Evolutionary conservation across 2,329 filamentous ascomycete species (phyloP).

Genomic region (Hirsutella rhossiliensis): DNA sequence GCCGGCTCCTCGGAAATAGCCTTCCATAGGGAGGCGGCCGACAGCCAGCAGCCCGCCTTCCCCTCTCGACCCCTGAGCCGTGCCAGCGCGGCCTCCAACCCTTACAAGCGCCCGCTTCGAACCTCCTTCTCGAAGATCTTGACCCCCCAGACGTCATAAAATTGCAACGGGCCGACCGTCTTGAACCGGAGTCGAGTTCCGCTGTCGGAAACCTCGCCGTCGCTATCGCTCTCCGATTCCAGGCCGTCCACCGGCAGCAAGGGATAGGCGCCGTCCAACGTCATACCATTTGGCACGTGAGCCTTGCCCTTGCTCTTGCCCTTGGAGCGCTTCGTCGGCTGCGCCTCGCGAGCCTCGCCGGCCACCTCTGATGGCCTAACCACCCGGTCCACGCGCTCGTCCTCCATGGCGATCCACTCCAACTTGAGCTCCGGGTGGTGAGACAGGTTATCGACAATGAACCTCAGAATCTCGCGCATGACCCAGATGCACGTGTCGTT

Average conservation of each 20-base stretch:
- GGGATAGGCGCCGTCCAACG: slow-evolving; percentile 11
- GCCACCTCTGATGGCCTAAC: slow-evolving; percentile 24
- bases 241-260: slow-evolving; percentile 15
- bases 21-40: no score
- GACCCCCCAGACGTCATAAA: slow-evolving; percentile 32
- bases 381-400: slow-evolving; percentile 35
- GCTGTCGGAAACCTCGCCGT: slow-evolving; percentile 17
- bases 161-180: slow-evolving; percentile 23
- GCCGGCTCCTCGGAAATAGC: no score
- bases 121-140: slow-evolving; percentile 49
- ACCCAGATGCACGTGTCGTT: slow-evolving; percentile 46
- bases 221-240: slow-evolving; percentile 21
- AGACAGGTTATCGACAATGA: slow-evolving; percentile 44
- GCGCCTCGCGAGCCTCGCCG: slow-evolving; percentile 14
- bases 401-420: slow-evolving; percentile 46
- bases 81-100: background rate
- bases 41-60: no score
- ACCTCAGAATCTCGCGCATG: slow-evolving; percentile 43
- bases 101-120: slow-evolving; percentile 19
- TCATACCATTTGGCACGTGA: slow-evolving; percentile 4
- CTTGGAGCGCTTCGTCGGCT: slow-evolving; percentile 19
- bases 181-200: slow-evolving; percentile 21
- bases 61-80: no score
- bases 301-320: slow-evolving; percentile 21
- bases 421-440: slow-evolving; percentile 43